phyloP scores from a whole-genome alignment of 192 early-diverging fungal genomes.

The Spizellomyces sp. region DNA sequence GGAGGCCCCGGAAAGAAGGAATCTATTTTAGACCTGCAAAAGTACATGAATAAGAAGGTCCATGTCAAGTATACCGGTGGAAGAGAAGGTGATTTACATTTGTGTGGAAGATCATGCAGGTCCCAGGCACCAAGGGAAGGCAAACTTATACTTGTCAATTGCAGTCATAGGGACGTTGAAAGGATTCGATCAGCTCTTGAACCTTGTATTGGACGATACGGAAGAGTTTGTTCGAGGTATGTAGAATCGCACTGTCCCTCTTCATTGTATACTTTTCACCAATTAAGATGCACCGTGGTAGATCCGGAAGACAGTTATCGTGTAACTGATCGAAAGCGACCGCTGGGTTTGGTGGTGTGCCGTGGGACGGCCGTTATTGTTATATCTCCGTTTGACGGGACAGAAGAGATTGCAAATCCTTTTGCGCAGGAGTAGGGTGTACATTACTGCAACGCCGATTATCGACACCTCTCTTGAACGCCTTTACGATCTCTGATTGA shows the following conservation, averaged over 20 bases:
- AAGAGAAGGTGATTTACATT: conserved; percentile 73
- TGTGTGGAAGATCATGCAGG: too few species aligned
- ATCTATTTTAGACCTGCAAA: conserved; percentile 88
- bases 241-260: background rate
- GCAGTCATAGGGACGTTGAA: conserved; percentile 88
- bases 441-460: too few species aligned
- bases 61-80: conserved; percentile 92
- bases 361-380: conserved; percentile 88
- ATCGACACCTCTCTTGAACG: too few species aligned
- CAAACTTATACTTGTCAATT: conserved; percentile 6
- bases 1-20: conserved; percentile 58
- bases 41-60: conserved; percentile 92
- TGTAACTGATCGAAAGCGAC: conserved; percentile 57
- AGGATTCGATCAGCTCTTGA: conserved; percentile 90
- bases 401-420: conserved; percentile 89
- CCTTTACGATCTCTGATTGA: too few species aligned
- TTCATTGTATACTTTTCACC: too few species aligned
- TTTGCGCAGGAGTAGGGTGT: conserved; percentile 49
- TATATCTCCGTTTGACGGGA: conserved; percentile 89
- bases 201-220: conserved; percentile 93
- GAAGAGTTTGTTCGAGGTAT: conserved; percentile 74
- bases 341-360: conserved; percentile 84
- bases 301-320: conserved; percentile 32
- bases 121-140: too few species aligned
- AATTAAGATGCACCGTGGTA: background rate